A percentile compares a stretch with the other conserved stretches of the same genome.
Conservation (phyloP, 352 stramenopile genomes). For the Pythium graminicola region DNA sequence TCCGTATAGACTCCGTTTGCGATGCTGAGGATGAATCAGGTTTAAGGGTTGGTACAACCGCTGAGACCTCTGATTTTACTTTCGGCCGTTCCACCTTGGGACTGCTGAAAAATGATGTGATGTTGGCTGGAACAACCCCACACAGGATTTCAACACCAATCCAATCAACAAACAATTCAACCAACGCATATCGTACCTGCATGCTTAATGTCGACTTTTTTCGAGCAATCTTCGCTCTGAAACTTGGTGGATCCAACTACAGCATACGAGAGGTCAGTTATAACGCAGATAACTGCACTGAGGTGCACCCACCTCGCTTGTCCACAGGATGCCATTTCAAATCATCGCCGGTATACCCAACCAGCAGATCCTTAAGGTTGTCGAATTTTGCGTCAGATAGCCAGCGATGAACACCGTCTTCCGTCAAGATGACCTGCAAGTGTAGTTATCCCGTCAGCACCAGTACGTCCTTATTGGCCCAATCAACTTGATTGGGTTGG, state of each 20-base stretch:
- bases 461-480: no score
- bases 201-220: slow-evolving; percentile 72
- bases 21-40: neutral
- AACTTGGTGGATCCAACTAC: slow-evolving; percentile 70
- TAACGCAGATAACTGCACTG: neutral
- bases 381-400: slow-evolving; percentile 59
- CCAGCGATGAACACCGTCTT: slow-evolving; percentile 54
- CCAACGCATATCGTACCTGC: slow-evolving; percentile 48
- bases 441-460: neutral
- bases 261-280: neutral
- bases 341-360: slow-evolving; percentile 39
- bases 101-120: slow-evolving; percentile 58
- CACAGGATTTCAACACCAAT: no score
- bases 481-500: neutral
- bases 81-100: neutral
- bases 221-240: slow-evolving; percentile 63
- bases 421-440: slow-evolving; percentile 60
- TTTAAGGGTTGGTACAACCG: neutral
- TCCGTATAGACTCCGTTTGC: neutral
- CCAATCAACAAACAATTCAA: neutral
- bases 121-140: slow-evolving; percentile 34
- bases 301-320: slow-evolving; percentile 36
- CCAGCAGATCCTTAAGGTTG: slow-evolving; percentile 43
- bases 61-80: neutral
- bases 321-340: slow-evolving; percentile 78